Evolutionary conservation across 2,329 filamentous ascomycete species (phyloP).

Genomic region (Diaporthe sp.): DNA sequence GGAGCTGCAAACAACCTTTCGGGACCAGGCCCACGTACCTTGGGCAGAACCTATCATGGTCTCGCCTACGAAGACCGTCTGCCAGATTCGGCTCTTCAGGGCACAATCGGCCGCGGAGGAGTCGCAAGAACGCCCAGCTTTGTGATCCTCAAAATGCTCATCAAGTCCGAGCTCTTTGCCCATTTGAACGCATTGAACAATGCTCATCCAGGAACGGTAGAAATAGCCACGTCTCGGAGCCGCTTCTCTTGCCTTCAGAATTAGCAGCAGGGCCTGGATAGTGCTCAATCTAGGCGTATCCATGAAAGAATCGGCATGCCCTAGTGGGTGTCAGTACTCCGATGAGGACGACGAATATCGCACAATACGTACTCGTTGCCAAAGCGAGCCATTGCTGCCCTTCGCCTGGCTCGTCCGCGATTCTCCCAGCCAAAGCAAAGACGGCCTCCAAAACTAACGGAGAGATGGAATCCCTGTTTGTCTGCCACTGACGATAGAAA

Average conservation of each 20-base stretch:
- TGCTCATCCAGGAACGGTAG: slow-evolving; percentile 96
- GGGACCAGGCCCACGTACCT: slow-evolving; percentile 67
- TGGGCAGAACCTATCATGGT: slow-evolving; percentile 95
- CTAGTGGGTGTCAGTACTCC: slow-evolving; percentile 61
- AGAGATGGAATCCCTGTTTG: slow-evolving; percentile 85
- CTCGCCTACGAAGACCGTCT: slow-evolving; percentile 87
- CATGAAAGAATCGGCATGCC: slow-evolving; percentile 93
- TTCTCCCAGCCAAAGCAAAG: slow-evolving; percentile 87
- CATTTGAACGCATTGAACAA: slow-evolving; percentile 94
- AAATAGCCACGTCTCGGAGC: slow-evolving; percentile 94
- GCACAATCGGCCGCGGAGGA: slow-evolving; percentile 81
- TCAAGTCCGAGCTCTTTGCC: slow-evolving; percentile 91
- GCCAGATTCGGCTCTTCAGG: slow-evolving; percentile 90
- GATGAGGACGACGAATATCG: not conserved
- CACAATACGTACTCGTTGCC: slow-evolving; percentile 76
- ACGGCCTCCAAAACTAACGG: slow-evolving; percentile 90
- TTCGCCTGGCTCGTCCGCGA: slow-evolving; percentile 86
- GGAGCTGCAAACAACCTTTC: not conserved
- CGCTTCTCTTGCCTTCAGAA: slow-evolving; percentile 93
- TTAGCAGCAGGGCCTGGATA: slow-evolving; percentile 87
- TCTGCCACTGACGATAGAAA: slow-evolving; percentile 92
- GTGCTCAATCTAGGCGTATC: slow-evolving; percentile 92
- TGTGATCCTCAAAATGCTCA: slow-evolving; percentile 86
- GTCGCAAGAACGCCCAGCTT: slow-evolving; percentile 78
- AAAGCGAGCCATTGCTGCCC: slow-evolving; percentile 94